Conservation (phyloP, 129 eudicot genomes). For the Lonicera japonica region DNA sequence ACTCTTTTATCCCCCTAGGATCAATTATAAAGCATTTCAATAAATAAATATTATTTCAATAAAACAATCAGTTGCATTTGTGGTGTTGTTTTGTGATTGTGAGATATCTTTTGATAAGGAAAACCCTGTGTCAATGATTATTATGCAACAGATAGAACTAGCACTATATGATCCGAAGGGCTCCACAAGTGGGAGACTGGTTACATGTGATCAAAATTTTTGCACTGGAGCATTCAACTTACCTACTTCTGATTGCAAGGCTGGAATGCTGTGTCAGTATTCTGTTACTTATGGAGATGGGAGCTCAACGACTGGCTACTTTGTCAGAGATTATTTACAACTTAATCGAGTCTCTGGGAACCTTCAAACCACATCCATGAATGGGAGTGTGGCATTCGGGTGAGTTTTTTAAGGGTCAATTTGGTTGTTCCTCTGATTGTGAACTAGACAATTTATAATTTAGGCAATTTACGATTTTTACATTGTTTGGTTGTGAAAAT, state of each 20-base stretch:
- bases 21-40: background rate
- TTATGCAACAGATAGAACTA: slow-evolving; percentile 58
- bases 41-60: no score
- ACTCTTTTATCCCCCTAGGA: background rate
- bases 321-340: slow-evolving; percentile 51
- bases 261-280: slow-evolving; percentile 66
- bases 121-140: no score
- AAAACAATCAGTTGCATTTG: no score
- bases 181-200: slow-evolving; percentile 49
- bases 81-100: no score
- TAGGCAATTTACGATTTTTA: no score
- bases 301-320: slow-evolving; percentile 74
- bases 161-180: slow-evolving; percentile 52
- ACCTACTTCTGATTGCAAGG: slow-evolving; percentile 46
- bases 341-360: slow-evolving; percentile 64
- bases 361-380: slow-evolving; percentile 52
- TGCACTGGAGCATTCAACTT: slow-evolving; percentile 40
- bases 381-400: slow-evolving; percentile 81
- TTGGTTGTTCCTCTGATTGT: no score
- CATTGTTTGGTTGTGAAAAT: no score
- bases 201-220: slow-evolving; percentile 66
- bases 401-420: slow-evolving; percentile 33
- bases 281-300: slow-evolving; percentile 89
- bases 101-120: no score
- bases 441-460: no score